Base-by-base conservation (phyloP, 2,329 filamentous ascomycete species). In the Penicillium freii region DNA sequence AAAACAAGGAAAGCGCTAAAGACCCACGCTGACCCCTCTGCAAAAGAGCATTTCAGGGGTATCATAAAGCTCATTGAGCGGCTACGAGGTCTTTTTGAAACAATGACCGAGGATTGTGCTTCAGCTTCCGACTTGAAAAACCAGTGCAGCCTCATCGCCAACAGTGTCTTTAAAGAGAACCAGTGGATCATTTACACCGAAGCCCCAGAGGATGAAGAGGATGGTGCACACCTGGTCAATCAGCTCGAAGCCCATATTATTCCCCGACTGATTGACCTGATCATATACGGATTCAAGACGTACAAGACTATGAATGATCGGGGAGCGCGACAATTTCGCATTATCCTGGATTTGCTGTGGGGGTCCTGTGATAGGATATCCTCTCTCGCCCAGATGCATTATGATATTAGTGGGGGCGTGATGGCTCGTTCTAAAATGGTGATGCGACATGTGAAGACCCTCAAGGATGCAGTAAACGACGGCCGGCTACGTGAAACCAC, bases 181-280 rank as follows among this genome's bases (percentile, higher is more conserved):
- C 49, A 57, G 42, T 53, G 42, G 50, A 29, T 57, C 9, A 36
- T 62, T 15, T 58, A 54, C 39, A 51, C 53, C 5, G 56, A 59
- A 50, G 56, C 60, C 17, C 42, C 53, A 10, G 56, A 56, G 23
- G 19, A 39, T 19, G 34, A 45, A 11, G n/a, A 50, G 5, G 39
- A 57, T 25, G 39, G 49, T 19, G 49, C 27, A n/a, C 5, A 42
- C 1, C 38, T 61, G 17, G 33, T 64, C 5, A 53, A 63, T 53
- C 55, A 65, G 17, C 51, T 64, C 27, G 61, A 66, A 48, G 62
- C 59, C 6, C 48, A 66, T 34, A 38, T 65, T 9, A 23, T 63
- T 15, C 53, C 62, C 11, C 52, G 47, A 11, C 31, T 65, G 10
- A 56, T 62, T 29, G 56, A 54, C 10, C 31, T 64, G 21, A n/a